phyloP scores from a whole-genome alignment of 2,329 filamentous ascomycete species.

The Claviceps arundinis region DNA sequence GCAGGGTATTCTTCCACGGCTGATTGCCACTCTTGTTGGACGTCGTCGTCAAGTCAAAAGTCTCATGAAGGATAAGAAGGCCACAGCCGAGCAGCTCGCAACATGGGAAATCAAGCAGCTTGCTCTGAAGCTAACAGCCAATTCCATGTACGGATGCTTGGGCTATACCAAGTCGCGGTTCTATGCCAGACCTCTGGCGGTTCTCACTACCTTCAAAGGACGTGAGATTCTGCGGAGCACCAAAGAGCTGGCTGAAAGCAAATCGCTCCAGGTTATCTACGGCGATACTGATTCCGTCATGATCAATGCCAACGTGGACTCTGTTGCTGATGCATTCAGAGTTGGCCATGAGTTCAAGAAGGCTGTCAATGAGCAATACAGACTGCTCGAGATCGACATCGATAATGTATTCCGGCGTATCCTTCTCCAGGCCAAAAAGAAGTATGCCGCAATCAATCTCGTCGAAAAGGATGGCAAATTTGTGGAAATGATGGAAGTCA shows the following conservation, averaged over 20 bases:
- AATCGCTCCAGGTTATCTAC: slow-evolving; percentile 88
- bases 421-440: slow-evolving; percentile 94
- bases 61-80: slow-evolving; percentile 87
- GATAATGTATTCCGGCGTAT: slow-evolving; percentile 94
- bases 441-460: slow-evolving; percentile 94
- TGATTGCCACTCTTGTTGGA: slow-evolving; percentile 84
- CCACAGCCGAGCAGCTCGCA: slow-evolving; percentile 72
- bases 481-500: slow-evolving; percentile 91
- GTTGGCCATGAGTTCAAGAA: slow-evolving; percentile 92
- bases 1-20: slow-evolving; percentile 73
- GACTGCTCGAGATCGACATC: slow-evolving; percentile 89
- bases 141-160: slow-evolving; percentile 98
- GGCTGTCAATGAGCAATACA: slow-evolving; percentile 87
- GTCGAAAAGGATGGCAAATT: slow-evolving; percentile 81
- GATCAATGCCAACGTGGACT: slow-evolving; percentile 98
- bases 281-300: slow-evolving; percentile 99
- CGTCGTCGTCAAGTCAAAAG: slow-evolving; percentile 87
- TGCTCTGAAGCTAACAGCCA: slow-evolving; percentile 91
- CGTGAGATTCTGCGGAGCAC: slow-evolving; percentile 94
- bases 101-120: slow-evolving; percentile 98
- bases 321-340: slow-evolving; percentile 76
- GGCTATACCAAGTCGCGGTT: slow-evolving; percentile 96
- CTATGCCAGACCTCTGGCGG: slow-evolving; percentile 86
- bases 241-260: slow-evolving; percentile 87
- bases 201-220: slow-evolving; percentile 93